Evolutionary conservation across 2,329 filamentous ascomycete genomes (phyloP).

Genomic region (Colletotrichum zoysiae): DNA sequence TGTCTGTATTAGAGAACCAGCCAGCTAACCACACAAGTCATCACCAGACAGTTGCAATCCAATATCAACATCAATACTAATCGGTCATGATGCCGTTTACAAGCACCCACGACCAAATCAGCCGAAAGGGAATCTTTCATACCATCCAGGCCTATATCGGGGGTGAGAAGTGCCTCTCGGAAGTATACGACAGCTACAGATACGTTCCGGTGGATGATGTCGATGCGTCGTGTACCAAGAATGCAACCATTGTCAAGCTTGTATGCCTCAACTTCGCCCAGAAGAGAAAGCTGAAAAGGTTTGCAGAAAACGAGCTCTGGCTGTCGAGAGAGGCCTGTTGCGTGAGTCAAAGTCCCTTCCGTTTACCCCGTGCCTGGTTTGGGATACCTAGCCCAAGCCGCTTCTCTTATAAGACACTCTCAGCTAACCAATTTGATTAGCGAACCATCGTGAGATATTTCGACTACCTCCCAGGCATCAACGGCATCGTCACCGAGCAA

Average conservation of each 20-base stretch:
- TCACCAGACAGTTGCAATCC: neutral
- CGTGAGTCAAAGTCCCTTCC: neutral
- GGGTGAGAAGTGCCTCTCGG: neutral
- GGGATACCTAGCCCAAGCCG: neutral
- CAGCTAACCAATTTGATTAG: neutral
- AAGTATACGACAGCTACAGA: neutral
- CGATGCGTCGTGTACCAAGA: slow-evolving; percentile 6
- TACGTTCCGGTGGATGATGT: neutral
- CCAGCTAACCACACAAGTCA: neutral
- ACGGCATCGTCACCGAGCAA: slow-evolving; percentile 15
- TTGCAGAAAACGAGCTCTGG: slow-evolving; percentile 7
- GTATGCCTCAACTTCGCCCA: neutral
- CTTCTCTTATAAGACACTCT: too few relatives aligned
- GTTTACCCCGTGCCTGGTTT: neutral
- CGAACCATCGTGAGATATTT: slow-evolving; percentile 16
- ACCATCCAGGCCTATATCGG: neutral
- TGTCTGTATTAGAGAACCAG: neutral
- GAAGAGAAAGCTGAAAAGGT: slow-evolving; percentile 1
- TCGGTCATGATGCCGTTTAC: neutral
- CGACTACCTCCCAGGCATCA: slow-evolving; percentile 3
- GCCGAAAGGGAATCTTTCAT: slow-evolving; percentile 10
- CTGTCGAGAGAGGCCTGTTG: slow-evolving; percentile 12
- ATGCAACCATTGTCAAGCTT: neutral
- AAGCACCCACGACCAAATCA: neutral
- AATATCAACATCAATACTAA: neutral